Percentiles rank a stretch among this genome's conserved stretches.
phyloP scores from a whole-genome alignment of 805 yeast genomes.

The Ogataea thermomethanolica region DNA sequence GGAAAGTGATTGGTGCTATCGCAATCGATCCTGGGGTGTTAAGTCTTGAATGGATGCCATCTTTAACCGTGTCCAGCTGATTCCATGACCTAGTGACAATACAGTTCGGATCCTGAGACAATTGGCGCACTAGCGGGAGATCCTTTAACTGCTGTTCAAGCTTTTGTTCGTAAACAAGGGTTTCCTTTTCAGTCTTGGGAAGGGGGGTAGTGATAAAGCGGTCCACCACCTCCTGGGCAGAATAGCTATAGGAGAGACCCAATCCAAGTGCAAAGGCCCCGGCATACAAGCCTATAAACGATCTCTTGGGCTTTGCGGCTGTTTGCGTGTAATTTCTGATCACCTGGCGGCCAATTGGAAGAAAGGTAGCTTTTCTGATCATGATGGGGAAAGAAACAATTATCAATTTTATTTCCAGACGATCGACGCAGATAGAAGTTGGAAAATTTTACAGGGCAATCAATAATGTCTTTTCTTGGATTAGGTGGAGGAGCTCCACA shows the following conservation, averaged over 20 bases:
- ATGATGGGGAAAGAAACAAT: constrained; percentile 2
- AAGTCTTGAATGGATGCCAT: constrained; percentile 45
- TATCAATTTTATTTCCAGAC: not conserved
- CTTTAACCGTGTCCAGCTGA: constrained; percentile 41
- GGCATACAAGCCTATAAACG: constrained; percentile 1
- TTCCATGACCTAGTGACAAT: constrained; percentile 40
- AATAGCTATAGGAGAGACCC: constrained; percentile 24
- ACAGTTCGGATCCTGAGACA: constrained; percentile 38
- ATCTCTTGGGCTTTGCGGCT: not conserved
- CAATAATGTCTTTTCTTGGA: constrained; percentile 65
- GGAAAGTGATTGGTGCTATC: constrained; percentile 67
- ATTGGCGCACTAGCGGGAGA: constrained; percentile 49
- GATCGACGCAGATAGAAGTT: constrained; percentile 7
- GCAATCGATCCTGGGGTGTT: constrained; percentile 77
- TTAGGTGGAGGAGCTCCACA: constrained; percentile 75
- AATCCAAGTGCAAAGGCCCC: constrained; percentile 27
- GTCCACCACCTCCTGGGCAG: constrained; percentile 29
- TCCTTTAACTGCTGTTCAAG: constrained; percentile 47
- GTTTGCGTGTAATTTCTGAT: constrained; percentile 2
- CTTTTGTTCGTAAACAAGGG: constrained; percentile 22
- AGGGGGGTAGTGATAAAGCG: constrained; percentile 16
- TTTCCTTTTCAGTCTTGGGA: constrained; percentile 24
- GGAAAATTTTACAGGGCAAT: constrained; percentile 11
- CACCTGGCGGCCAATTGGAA: constrained; percentile 3
- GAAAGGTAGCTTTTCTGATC: not conserved